Conservation (phyloP, 352 stramenopile genomes). For the Phytophthora rubi region DNA sequence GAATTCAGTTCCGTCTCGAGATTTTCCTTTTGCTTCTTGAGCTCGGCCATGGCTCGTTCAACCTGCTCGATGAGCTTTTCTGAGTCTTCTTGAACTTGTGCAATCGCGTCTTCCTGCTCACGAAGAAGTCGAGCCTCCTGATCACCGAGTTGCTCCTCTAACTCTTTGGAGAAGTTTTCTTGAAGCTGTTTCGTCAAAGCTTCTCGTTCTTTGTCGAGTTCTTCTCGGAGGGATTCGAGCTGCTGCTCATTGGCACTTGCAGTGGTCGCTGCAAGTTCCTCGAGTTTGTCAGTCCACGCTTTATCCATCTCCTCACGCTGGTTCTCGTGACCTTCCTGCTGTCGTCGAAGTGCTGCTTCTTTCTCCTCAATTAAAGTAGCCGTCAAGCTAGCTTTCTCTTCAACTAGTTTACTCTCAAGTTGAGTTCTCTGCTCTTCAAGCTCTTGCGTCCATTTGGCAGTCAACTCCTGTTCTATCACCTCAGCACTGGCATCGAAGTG, state of each 20-base stretch:
- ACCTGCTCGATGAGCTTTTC: conserved; percentile 83
- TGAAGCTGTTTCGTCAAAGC: conserved; percentile 37
- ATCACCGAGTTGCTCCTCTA: conserved; percentile 47
- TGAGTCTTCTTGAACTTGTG: conserved; percentile 80
- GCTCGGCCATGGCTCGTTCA: conserved; percentile 67
- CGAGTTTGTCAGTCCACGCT: conserved; percentile 35
- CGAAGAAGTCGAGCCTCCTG: conserved; percentile 52
- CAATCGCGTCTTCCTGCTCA: conserved; percentile 79
- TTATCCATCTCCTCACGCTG: conserved; percentile 28
- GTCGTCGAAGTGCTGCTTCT: conserved; percentile 16
- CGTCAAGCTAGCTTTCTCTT: conserved; percentile 19
- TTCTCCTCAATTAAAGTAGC: conserved; percentile 16
- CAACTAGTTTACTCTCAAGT: conserved; percentile 14
- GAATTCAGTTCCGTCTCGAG: conserved; percentile 61
- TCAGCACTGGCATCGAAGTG: conserved; percentile 22
- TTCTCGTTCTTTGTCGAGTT: conserved; percentile 27
- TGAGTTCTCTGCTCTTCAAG: conserved; percentile 22
- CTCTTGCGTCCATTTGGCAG: conserved; percentile 15
- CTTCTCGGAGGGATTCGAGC: conserved; percentile 22
- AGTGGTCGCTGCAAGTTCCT: conserved; percentile 1
- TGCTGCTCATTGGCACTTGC: conserved; percentile 15
- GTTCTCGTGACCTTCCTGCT: conserved; percentile 23
- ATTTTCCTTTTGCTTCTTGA: conserved; percentile 79
- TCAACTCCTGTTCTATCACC: conserved; percentile 36
- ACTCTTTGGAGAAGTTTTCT: conserved; percentile 33